Evolutionary conservation across 2,329 filamentous ascomycete species (phyloP), one percentile per base, ranked within the genome.

Genomic region (Colletotrichum sp.): DNA sequence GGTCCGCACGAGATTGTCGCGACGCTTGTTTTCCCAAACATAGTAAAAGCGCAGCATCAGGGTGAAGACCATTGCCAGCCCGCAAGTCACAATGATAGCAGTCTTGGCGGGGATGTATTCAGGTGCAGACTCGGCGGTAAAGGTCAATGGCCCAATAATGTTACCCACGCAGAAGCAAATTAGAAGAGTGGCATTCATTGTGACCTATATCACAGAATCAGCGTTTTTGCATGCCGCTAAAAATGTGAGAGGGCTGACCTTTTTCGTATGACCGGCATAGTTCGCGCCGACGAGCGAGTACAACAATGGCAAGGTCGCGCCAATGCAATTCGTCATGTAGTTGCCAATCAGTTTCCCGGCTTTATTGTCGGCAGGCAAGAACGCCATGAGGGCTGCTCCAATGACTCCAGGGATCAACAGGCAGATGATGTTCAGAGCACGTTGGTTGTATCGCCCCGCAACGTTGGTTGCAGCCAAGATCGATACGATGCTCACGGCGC

Each of bases 231-330:
- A 32, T 34, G 30, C 11, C 2, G 25, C 19, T 67, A 2, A 16
- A 8, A 11, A 4, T 12, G 15, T 11, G 12, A 16, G 6, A 16
- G 13, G 8, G 15, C 59, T 27, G 13, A 67, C 72, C 80, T 93
- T 93, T 83, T 95, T 94, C 4, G 92, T 94, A 15, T 89, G 90
- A 9, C 93, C 93, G 0, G 88, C 93, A 0, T 92, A 94, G 82
- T 95, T 95, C 9, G 90, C 91, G 8, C 94, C 88, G 70, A 94
- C 92, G 92, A 93, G 94, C 0, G 91, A 89, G 0, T 94, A 90
- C 34, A 94, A 89, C 8, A 95, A 84, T 0, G 92, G 92, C 78
- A 93, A 93, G 2, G 89, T 90, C 1, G 91, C 92, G 74, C 92
- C 94, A 11, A 94, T 85, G 81, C 93, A 94, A 0, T 92, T 90